Evolutionary conservation across 768 basidiomycete genomes (phyloP), one percentile per base, ranked within the genome.

Genomic region (Amanita fuliginea): DNA sequence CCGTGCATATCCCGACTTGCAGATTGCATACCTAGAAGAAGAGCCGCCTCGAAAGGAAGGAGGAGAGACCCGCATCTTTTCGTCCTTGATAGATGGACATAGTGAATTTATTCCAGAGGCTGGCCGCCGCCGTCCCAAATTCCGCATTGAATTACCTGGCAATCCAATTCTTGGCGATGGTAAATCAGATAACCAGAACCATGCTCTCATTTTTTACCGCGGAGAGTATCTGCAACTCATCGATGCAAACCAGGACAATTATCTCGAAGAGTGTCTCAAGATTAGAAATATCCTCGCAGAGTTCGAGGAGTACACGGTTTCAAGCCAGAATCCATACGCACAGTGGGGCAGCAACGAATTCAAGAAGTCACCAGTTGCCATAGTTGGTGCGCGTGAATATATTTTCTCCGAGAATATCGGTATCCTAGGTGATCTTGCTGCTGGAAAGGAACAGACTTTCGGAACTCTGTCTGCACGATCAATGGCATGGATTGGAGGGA

Each of bases 401-500:
- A 97, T 99, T 64, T 99, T 99, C 71, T 98, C 96, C 46, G 96
- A 99, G 72, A 97, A 97, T 63, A 98, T 98, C 55, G 96, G 96
- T 75, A 95, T 98, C 58, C 76, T 99, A 42, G 96, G 96, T 59
- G 96, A 99, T 67, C 77, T 99, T 40, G 96, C 96, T 36, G 96
- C 96, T 53, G 94, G 96, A 14, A 98, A 99, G 74, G 96, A 99
- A 67, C 96, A 98, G 66, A 99, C 96, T 34, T 99, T 99, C 65
- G 96, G 96, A 63, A 98, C 96, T 1, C 80, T 99, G 54, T 80
- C 91, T n/a, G 95, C 94, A 10, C 82, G 96, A 43, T 84, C 89
- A 1, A 83, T 95, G 73, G 89, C 95, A 1, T 97, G 91, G 87
- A 89, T 98, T 54, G 95, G 95, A 34, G 96, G 96, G 44, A 98